A percentile compares a stretch with the other conserved stretches of the same genome.
phyloP scores from a whole-genome alignment of 2,329 filamentous ascomycete genomes.

The Calonectria multiphialidica region DNA sequence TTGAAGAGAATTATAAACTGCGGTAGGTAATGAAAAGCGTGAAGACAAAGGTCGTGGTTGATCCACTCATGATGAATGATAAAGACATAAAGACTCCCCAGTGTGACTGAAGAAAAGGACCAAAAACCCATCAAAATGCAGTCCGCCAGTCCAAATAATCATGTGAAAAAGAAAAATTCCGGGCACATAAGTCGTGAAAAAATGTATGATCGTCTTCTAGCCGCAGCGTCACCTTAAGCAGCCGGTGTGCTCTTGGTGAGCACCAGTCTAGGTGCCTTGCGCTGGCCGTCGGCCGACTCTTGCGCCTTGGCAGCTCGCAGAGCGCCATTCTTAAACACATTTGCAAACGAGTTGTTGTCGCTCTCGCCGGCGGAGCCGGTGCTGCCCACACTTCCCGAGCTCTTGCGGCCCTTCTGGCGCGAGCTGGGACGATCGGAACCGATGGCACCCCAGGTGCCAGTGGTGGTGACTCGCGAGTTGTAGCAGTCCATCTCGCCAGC shows the following conservation, averaged over 20 bases:
- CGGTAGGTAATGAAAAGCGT: constrained; percentile 40
- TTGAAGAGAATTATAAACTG: constrained; percentile 55
- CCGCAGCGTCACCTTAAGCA: constrained; percentile 41
- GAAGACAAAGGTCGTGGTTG: constrained; percentile 37
- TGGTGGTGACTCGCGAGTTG: constrained; percentile 82
- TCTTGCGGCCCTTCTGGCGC: constrained; percentile 73
- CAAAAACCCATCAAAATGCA: constrained; percentile 47
- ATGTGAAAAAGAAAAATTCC: constrained; percentile 50
- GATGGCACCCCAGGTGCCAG: constrained; percentile 81
- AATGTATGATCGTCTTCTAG: constrained; percentile 33
- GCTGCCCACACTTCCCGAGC: constrained; percentile 74
- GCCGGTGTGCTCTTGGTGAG: constrained; percentile 71
- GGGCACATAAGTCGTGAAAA: constrained; percentile 54
- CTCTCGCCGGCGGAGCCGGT: constrained; percentile 59
- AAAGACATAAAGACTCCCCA: constrained; percentile 40
- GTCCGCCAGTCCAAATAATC: constrained; percentile 51
- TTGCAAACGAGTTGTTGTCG: constrained; percentile 72
- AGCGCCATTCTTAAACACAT: constrained; percentile 72
- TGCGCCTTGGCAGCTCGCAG: constrained; percentile 64
- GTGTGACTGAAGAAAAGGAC: constrained; percentile 38
- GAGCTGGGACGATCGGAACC: constrained; percentile 86
- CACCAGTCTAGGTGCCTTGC: constrained; percentile 88
- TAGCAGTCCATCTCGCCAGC: constrained; percentile 78
- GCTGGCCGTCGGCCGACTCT: constrained; percentile 71
- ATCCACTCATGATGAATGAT: constrained; percentile 39